Conservation (phyloP, 345 rosid species). For the Conringia planisiliqua region DNA sequence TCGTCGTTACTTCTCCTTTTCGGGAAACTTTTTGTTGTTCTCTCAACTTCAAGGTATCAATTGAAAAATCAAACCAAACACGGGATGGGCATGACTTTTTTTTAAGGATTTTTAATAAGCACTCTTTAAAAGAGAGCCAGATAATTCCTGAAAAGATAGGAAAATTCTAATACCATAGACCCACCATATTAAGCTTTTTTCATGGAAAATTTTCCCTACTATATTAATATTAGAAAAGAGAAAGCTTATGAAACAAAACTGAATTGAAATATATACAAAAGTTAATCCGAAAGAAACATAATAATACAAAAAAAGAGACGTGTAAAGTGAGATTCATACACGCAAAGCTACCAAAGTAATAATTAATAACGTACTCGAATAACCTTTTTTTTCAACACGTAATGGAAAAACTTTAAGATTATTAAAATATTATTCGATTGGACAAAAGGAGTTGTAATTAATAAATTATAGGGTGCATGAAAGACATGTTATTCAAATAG, state of each 20-base stretch:
- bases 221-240: not conserved
- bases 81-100: not conserved
- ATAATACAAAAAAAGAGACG: not conserved
- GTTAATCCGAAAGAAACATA: not conserved
- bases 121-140: not conserved
- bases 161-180: not conserved
- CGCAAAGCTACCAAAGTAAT: not conserved
- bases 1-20: not conserved
- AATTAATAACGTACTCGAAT: not conserved
- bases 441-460: not conserved
- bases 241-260: not conserved
- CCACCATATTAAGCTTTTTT: not conserved
- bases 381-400: not conserved
- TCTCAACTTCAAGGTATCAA: not conserved
- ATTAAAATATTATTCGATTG: not conserved
- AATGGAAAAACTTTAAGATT: not conserved
- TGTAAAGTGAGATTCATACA: not conserved
- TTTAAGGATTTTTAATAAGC: not conserved
- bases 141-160: not conserved
- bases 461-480: not conserved
- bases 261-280: not conserved
- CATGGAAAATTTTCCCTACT: too few relatives aligned
- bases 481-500: not conserved
- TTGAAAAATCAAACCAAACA: not conserved
- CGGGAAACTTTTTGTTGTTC: not conserved